Base-by-base conservation (phyloP, 768 basidiomycete species). In the Leccinum incarnatum region DNA sequence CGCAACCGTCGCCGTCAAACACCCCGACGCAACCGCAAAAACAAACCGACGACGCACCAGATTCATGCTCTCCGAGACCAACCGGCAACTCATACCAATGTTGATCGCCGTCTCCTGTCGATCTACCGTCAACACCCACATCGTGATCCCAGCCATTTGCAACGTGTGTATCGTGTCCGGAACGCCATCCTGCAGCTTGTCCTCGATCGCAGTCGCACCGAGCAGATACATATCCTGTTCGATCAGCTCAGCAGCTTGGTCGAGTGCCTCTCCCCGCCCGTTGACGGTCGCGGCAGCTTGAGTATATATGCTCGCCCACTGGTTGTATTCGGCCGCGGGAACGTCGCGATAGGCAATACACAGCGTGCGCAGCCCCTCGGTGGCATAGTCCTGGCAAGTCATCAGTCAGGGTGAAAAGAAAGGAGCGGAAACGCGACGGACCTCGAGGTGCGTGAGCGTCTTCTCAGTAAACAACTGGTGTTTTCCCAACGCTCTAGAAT, bases 51-150 rank as follows among this genome's bases (percentile, higher is more conserved):
- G 45, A 61, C 36, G 32, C 62, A 95, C 96, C 78, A 99, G 66
- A 71, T 98, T 98, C 97, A 98, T 99, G 9, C 93, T 95, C 75
- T 99, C 97, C 5, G 94, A 93, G 53, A 99, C 98, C 67, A 99
- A 74, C 62, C 94, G 84, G 77, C 97, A 98, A 2, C 94, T 96
- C 83, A 98, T 88, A 54, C 97, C 97, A 63, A 99, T 98, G 68
- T 99, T 99, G 75, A 99, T 98, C 15, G 97, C 97, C 1, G 97
- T 99, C 75, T 99, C 97, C 76, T 99, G 97, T 63, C 97, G 80
- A 73, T 99, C 97, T 1, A 97, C 97, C 2, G 97, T 99, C 53
- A 99, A 77, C 8, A 99, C 95, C 97, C 97, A 99, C 17, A 99
- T 87, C 88, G 98, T 99, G 75, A 99, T 97, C 3, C 97, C 97